Evolutionary conservation across 768 basidiomycete species (phyloP), one percentile per base, ranked within the genome.

Genomic region (Cubamyces lactineus): DNA sequence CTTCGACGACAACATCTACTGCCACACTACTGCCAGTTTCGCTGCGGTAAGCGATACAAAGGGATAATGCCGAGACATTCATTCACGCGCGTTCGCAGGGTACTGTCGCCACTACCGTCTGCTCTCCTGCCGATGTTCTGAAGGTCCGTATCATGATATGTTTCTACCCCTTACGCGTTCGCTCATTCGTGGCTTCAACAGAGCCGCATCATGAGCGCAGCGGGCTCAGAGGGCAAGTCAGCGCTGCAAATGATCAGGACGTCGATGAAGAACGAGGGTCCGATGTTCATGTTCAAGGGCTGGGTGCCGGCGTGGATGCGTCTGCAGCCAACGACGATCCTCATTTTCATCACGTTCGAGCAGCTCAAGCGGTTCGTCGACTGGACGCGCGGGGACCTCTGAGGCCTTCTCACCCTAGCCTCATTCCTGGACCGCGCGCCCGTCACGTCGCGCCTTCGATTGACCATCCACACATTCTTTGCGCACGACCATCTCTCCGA

Each of bases 261-360:
- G 12, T 89, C 91, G 19, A 77, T 94, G 63, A 79, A 82, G 62
- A 86, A 76, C 64, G 92, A 94, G 67, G 92, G 92, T 15, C 73
- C 90, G 3, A 89, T 88, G 84, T 94, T 94, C 82, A 90, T 94
- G 88, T 92, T 94, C 80, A 92, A 92, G 72, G 92, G 92, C 64
- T 94, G 92, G 92, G 74, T 94, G 9, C 92, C 92, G 0, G 91
- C 92, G 12, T 94, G 91, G 91, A 83, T 84, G 53, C 81, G 92
- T 72, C 80, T 94, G 41, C 90, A 94, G 70, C 92, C 92, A 0
- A 94, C 91, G 45, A 94, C 92, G 3, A 91, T 94, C 65, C 80
- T 94, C 41, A 94, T 93, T 71, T 94, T 93, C 79, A 73, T 94
- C 64, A 92, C 89, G 7, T 79, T 94, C 41, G 92, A 94, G 70